Percentiles rank a stretch among this genome's conserved stretches.
Conservation (phyloP, 208 protist species). For the Wallacemonas sp. region DNA sequence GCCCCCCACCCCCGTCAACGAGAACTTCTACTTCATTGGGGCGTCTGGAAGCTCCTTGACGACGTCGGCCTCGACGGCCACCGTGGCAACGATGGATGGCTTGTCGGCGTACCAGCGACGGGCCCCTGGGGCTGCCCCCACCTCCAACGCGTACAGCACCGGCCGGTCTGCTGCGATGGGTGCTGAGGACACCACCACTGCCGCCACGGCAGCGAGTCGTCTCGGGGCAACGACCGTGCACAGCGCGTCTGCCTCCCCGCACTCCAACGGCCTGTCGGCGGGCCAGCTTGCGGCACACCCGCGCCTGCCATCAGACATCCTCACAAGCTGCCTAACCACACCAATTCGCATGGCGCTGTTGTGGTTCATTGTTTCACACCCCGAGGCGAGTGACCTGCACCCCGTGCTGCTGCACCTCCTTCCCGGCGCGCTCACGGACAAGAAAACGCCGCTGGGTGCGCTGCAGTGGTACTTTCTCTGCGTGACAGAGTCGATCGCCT, state of each 20-base stretch:
- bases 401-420: constrained; percentile 77
- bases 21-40: constrained; percentile 88
- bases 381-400: constrained; percentile 59
- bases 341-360: constrained; percentile 96
- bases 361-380: constrained; percentile 88
- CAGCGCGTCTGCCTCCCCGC: background rate
- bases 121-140: constrained; percentile 20
- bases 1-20: constrained; percentile 23
- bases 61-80: too few relatives aligned
- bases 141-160: background rate
- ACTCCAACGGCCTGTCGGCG: background rate
- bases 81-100: constrained; percentile 4
- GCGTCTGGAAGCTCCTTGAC: constrained; percentile 35
- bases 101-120: constrained; percentile 3
- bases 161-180: too few relatives aligned
- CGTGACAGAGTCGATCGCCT: constrained; percentile 99
- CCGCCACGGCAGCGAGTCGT: too few relatives aligned
- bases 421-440: constrained; percentile 76
- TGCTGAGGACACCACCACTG: too few relatives aligned
- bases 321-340: constrained; percentile 99
- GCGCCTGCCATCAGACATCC: constrained; percentile 93
- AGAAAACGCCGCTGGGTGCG: constrained; percentile 96
- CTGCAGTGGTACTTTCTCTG: constrained; percentile 99
- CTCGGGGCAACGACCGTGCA: constrained; percentile 1
- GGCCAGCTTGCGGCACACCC: constrained; percentile 42